A percentile compares a stretch with the other conserved stretches of the same genome.
Evolutionary conservation across 495 filamentous ascomycete genomes (phyloP).

Genomic region (Aspergillus bertholletiae): DNA sequence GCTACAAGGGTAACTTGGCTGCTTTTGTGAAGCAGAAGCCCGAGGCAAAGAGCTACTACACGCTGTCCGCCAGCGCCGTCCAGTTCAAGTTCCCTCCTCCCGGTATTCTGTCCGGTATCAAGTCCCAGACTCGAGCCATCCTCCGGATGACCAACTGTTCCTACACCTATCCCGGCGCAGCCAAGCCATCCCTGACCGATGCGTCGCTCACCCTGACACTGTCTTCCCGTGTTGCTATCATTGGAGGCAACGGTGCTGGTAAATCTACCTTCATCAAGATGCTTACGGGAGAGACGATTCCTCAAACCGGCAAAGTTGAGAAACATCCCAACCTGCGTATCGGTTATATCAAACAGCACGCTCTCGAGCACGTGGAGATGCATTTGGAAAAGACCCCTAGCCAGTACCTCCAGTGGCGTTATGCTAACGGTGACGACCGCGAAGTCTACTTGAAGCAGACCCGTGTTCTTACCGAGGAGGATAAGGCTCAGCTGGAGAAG

Average conservation of each 20-base stretch:
- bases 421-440: slow-evolving; percentile 92
- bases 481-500: slow-evolving; percentile 88
- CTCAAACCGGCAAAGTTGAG: slow-evolving; percentile 84
- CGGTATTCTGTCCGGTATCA: slow-evolving; percentile 91
- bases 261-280: slow-evolving; percentile 99
- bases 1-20: slow-evolving; percentile 91
- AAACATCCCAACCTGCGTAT: slow-evolving; percentile 99
- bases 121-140: slow-evolving; percentile 88
- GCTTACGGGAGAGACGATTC: slow-evolving; percentile 91
- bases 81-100: slow-evolving; percentile 98
- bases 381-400: slow-evolving; percentile 98
- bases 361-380: slow-evolving; percentile 98
- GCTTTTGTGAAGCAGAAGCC: slow-evolving; percentile 88
- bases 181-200: slow-evolving; percentile 82
- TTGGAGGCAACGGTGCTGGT: slow-evolving; percentile 95
- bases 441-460: slow-evolving; percentile 98
- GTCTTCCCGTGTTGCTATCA: slow-evolving; percentile 91
- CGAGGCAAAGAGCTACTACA: slow-evolving; percentile 99
- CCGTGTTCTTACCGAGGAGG: slow-evolving; percentile 78
- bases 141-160: slow-evolving; percentile 90
- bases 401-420: slow-evolving; percentile 98
- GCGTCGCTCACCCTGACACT: slow-evolving; percentile 83
- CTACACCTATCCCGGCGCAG: slow-evolving; percentile 82
- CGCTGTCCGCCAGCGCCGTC: slow-evolving; percentile 80
- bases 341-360: slow-evolving; percentile 99